Evolutionary conservation across 306 rosid genomes (phyloP).

Genomic region (Crotalaria pallida): DNA sequence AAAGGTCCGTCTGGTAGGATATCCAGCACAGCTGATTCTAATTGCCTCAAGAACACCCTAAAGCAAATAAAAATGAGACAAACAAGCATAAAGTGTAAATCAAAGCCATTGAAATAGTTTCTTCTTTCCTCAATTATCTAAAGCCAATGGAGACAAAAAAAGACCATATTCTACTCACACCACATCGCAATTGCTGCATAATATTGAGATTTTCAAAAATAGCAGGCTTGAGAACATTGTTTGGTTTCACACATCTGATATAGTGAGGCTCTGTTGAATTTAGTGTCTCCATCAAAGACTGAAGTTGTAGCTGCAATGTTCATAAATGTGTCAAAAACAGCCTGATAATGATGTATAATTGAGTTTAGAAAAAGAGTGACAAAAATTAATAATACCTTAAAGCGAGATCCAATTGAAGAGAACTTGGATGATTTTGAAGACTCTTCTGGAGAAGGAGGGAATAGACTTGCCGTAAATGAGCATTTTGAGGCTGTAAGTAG

Average conservation of each 20-base stretch:
- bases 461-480: constrained; percentile 77
- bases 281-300: constrained; percentile 98
- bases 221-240: constrained; percentile 92
- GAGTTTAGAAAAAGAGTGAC: constrained; percentile 7
- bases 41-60: constrained; percentile 99
- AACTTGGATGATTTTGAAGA: constrained; percentile 91
- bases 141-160: constrained; percentile 22
- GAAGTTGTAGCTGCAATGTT: constrained; percentile 91
- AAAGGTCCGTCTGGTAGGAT: constrained; percentile 94
- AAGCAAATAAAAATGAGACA: constrained; percentile 25
- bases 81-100: constrained; percentile 17
- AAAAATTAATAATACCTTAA: constrained; percentile 54
- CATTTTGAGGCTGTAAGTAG: constrained; percentile 84
- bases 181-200: constrained; percentile 97
- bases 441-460: constrained; percentile 86
- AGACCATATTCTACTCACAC: constrained; percentile 65
- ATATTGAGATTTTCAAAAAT: constrained; percentile 86
- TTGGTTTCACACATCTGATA: constrained; percentile 99
- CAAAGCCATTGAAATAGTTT: background rate
- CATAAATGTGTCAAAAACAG: constrained; percentile 15
- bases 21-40: constrained; percentile 99
- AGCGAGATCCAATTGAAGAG: constrained; percentile 97
- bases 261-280: constrained; percentile 97
- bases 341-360: background rate
- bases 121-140: constrained; percentile 10